These are phyloP conservation scores for Spongispora temasekensis DNA, from an alignment of 1,284 basidiomycete genomes.

Conservation along the genomic window DNA sequence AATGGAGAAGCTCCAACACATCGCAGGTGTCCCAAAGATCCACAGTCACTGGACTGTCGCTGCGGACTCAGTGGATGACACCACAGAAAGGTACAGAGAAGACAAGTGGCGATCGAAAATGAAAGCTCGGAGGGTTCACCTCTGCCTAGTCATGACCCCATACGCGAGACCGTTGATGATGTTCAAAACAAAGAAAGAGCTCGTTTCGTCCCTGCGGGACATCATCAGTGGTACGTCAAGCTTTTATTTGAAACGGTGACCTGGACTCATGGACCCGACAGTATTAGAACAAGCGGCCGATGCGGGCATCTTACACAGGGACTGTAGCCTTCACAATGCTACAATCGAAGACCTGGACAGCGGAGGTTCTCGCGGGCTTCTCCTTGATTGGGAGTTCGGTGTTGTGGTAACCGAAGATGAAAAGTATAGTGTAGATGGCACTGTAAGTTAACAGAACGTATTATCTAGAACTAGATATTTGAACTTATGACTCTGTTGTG, in stretches of 20 bases:
- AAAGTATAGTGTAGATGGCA: background rate
- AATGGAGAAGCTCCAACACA: background rate
- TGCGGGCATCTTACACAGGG: background rate
- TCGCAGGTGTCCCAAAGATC: background rate
- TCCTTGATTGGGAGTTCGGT: constrained; percentile 1
- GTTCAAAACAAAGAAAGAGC: constrained; percentile 1
- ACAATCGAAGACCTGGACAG: background rate
- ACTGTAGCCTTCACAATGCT: background rate
- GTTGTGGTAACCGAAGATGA: background rate
- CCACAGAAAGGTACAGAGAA: background rate
- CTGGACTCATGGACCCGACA: background rate
- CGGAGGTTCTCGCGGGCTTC: background rate
- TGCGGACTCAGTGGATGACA: background rate
- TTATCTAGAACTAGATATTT: background rate
- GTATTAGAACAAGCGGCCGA: background rate
- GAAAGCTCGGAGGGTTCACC: background rate
- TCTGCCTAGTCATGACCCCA: background rate
- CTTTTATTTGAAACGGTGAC: background rate
- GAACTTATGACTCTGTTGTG: background rate
- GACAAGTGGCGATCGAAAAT: background rate
- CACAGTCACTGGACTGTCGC: background rate
- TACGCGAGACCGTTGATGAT: background rate
- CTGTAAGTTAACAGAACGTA: background rate
- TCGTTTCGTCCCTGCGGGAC: background rate
- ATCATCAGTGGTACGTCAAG: background rate